Conservation (phyloP, 1,139 yeast genomes). For the Geotrichum aggregatum region DNA sequence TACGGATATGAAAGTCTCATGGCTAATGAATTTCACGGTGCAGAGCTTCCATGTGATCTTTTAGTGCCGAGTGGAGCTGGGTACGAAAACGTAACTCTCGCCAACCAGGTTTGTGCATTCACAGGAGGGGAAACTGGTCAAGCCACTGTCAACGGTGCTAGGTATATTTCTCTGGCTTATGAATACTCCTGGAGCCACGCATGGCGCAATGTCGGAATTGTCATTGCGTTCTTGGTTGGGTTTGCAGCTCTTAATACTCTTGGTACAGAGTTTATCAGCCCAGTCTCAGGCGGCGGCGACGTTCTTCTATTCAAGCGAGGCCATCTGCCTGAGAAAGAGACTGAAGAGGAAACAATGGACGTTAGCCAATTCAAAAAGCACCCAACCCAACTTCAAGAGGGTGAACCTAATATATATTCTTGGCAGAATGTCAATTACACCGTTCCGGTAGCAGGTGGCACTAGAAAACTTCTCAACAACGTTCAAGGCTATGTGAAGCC, state of each 20-base stretch:
- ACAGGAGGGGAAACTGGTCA: conserved; percentile 43
- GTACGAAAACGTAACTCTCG: conserved; percentile 38
- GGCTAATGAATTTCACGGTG: conserved; percentile 46
- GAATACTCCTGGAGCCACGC: conserved; percentile 38
- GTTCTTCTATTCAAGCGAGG: conserved; percentile 44
- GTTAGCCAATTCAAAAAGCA: conserved; percentile 42
- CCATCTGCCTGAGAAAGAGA: conserved; percentile 42
- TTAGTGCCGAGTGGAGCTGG: conserved; percentile 38
- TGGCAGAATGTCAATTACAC: conserved; percentile 48
- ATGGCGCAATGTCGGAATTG: conserved; percentile 42
- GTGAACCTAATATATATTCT: conserved; percentile 44
- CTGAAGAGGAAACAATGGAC: conserved; percentile 43
- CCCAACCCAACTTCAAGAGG: conserved; percentile 31
- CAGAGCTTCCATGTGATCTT: conserved; percentile 40
- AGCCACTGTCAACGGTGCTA: conserved; percentile 43
- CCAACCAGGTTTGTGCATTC: conserved; percentile 44
- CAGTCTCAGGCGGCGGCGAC: conserved; percentile 42
- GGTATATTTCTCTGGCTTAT: conserved; percentile 39
- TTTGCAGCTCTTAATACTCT: conserved; percentile 37
- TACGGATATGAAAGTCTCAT: conserved; percentile 47
- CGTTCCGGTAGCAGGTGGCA: conserved; percentile 47
- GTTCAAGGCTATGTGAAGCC: conserved; percentile 62
- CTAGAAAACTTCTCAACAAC: conserved; percentile 46
- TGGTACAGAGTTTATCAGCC: conserved; percentile 39
- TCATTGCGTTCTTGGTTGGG: conserved; percentile 37